A percentile compares a stretch with the other conserved stretches of the same genome.
These are phyloP conservation scores for Trichoderma afroharzianum DNA, from an alignment of 2,329 filamentous ascomycete species.

Conservation along the genomic window DNA sequence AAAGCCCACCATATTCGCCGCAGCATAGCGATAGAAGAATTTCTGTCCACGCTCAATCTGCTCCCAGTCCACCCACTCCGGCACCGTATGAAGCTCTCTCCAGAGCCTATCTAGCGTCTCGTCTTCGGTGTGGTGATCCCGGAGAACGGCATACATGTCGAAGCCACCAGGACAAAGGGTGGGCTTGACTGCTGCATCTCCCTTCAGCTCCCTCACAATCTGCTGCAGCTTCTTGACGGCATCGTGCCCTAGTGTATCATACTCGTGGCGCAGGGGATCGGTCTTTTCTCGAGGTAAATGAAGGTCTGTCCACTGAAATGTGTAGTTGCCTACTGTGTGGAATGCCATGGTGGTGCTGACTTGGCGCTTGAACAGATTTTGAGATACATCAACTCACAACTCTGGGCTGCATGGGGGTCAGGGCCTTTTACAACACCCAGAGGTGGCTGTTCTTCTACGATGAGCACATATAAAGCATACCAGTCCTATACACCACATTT, in stretches of 20 bases:
- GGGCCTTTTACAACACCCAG: background rate
- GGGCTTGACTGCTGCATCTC: background rate
- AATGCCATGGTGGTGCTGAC: background rate
- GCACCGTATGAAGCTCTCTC: constrained; percentile 56
- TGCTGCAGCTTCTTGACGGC: constrained; percentile 20
- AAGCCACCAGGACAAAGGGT: background rate
- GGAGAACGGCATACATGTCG: constrained; percentile 14
- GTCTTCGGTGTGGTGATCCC: constrained; percentile 6
- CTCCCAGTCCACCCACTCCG: constrained; percentile 65
- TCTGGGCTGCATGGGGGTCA: background rate
- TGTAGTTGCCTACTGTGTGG: constrained; percentile 20
- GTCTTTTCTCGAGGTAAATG: constrained; percentile 20
- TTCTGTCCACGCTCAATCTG: constrained; percentile 63
- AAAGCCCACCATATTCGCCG: constrained; percentile 53
- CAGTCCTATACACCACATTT: background rate
- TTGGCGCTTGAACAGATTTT: background rate
- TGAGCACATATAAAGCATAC: background rate
- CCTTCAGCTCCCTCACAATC: constrained; percentile 17
- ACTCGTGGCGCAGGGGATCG: constrained; percentile 20
- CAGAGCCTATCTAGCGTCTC: constrained; percentile 46
- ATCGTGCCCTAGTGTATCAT: constrained; percentile 23
- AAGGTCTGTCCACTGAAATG: constrained; percentile 22
- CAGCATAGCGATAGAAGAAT: constrained; percentile 61
- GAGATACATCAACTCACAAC: background rate
- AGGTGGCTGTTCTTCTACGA: background rate